Conservation (phyloP, 768 basidiomycete species). For the Dacryopinax spathularia region DNA sequence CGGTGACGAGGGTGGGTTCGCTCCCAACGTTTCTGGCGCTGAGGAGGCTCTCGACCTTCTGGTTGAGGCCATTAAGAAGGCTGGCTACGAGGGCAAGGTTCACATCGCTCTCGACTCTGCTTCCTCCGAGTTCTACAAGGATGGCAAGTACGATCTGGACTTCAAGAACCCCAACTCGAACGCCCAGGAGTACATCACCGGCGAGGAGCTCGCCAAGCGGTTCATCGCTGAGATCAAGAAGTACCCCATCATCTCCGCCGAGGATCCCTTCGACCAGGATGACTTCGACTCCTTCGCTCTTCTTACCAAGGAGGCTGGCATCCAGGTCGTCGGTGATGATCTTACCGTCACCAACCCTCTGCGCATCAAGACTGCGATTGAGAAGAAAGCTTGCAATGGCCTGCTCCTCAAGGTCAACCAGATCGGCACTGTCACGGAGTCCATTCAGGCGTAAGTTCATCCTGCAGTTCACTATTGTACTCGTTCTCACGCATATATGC, state of each 20-base stretch:
- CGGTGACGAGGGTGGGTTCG: slow-evolving; percentile 99
- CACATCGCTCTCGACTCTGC: slow-evolving; percentile 98
- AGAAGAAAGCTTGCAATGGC: slow-evolving; percentile 99
- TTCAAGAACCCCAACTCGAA: slow-evolving; percentile 99
- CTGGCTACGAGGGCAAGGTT: slow-evolving; percentile 96
- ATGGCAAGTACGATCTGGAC: slow-evolving; percentile 97
- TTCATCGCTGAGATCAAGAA: slow-evolving; percentile 77
- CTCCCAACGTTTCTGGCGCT: slow-evolving; percentile 92
- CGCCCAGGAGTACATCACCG: slow-evolving; percentile 88
- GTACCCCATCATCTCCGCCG: slow-evolving; percentile 90
- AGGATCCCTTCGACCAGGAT: slow-evolving; percentile 99
- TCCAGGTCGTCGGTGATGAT: slow-evolving; percentile 93
- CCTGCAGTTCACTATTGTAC: neutral
- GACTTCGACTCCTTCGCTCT: slow-evolving; percentile 98
- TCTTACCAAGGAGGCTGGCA: slow-evolving; percentile 63
- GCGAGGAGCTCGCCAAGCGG: slow-evolving; percentile 79
- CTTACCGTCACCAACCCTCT: slow-evolving; percentile 94
- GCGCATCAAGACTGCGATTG: slow-evolving; percentile 95
- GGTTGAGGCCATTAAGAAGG: slow-evolving; percentile 90
- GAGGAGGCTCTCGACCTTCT: slow-evolving; percentile 96
- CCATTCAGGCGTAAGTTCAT: slow-evolving; percentile 81
- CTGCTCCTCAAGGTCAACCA: slow-evolving; percentile 99
- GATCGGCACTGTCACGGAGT: slow-evolving; percentile 97
- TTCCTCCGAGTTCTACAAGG: slow-evolving; percentile 99
- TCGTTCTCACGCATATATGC: slow-evolving; percentile 3